Conservation (phyloP, 345 rosid genomes). For the Turritis glabra region DNA sequence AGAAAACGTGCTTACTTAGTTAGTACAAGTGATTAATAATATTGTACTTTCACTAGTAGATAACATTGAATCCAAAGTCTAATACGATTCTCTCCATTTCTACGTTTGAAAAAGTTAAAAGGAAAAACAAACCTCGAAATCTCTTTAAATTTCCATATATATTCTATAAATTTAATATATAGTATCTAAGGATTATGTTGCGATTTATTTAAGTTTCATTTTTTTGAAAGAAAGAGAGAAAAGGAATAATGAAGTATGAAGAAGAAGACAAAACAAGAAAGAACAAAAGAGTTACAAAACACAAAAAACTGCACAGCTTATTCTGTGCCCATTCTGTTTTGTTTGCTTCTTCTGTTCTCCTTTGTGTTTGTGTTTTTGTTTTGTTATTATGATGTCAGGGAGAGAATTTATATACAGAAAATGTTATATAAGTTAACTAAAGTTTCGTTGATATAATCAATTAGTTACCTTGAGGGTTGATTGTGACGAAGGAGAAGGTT, state of each 20-base stretch:
- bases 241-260: conserved; percentile 51
- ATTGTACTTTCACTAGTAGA: not conserved
- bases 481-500: conserved; percentile 69
- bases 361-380: conserved; percentile 46
- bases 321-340: conserved; percentile 49
- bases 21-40: conserved; percentile 4
- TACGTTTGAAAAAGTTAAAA: not conserved
- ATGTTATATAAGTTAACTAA: conserved; percentile 11
- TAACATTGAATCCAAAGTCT: not conserved
- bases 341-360: conserved; percentile 38
- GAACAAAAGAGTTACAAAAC: conserved; percentile 54
- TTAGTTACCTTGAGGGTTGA: conserved; percentile 73
- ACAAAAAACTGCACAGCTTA: conserved; percentile 44
- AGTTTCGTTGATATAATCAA: conserved; percentile 11
- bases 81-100: not conserved
- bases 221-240: conserved; percentile 29
- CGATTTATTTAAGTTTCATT: conserved; percentile 1
- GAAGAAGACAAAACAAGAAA: conserved; percentile 74
- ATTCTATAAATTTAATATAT: not conserved
- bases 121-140: conserved; percentile 4
- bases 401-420: conserved; percentile 20
- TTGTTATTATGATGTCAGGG: conserved; percentile 41
- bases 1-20: conserved; percentile 32
- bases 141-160: not conserved
- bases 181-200: conserved; percentile 17